phyloP scores from a whole-genome alignment of 1,139 yeast genomes.

The Yamadazyma dendronema region DNA sequence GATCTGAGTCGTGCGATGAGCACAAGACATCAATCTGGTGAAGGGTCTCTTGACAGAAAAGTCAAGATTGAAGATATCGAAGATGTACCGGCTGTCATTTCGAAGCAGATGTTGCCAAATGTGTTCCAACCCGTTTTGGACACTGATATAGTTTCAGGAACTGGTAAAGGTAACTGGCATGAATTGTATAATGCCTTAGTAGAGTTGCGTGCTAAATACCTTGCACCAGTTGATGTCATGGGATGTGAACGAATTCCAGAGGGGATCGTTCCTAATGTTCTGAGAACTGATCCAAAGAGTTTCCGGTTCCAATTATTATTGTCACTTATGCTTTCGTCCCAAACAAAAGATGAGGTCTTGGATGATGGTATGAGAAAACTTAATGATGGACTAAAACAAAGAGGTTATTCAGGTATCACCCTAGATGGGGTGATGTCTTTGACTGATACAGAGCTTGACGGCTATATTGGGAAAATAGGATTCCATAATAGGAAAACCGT shows the following conservation, averaged over 20 bases:
- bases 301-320: conserved; percentile 74
- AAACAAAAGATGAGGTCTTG: conserved; percentile 87
- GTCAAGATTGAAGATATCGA: no score
- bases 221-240: conserved; percentile 84
- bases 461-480: conserved; percentile 75
- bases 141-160: conserved; percentile 10
- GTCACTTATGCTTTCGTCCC: conserved; percentile 85
- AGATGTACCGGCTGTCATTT: conserved; percentile 3
- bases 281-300: conserved; percentile 30
- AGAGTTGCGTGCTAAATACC: conserved; percentile 58
- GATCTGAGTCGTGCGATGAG: no score
- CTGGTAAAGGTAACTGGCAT: conserved; percentile 41
- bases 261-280: conserved; percentile 32
- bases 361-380: conserved; percentile 67
- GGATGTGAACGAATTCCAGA: conserved; percentile 82
- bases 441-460: conserved; percentile 58
- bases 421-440: conserved; percentile 40
- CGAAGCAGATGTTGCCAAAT: conserved; percentile 3
- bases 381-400: conserved; percentile 39
- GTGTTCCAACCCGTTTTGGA: conserved; percentile 6
- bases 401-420: conserved; percentile 33
- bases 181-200: conserved; percentile 62
- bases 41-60: no score
- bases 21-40: no score
- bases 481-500: conserved; percentile 79